phyloP scores from a whole-genome alignment of 139 green algal genomes.

The Chlamydomonas urium region DNA sequence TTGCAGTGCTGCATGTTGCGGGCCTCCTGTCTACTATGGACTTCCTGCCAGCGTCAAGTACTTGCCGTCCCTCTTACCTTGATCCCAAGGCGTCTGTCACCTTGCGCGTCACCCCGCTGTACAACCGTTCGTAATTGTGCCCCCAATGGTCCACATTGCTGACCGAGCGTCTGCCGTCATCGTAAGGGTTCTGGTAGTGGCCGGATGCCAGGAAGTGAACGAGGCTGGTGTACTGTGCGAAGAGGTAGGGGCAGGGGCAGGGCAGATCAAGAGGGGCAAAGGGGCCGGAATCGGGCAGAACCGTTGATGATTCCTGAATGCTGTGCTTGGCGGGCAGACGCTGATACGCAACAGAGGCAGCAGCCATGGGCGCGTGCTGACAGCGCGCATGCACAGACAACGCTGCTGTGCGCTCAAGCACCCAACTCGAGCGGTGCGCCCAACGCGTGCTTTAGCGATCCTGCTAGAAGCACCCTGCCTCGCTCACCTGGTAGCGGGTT shows the following conservation, averaged over 20 bases:
- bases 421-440: no score
- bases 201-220: slow-evolving; percentile 6
- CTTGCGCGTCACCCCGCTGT: neutral
- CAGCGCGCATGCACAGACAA: no score
- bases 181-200: slow-evolving; percentile 2
- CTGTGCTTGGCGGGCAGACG: neutral
- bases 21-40: no score
- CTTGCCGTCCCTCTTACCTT: no score
- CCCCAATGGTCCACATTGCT: slow-evolving; percentile 10
- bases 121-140: neutral
- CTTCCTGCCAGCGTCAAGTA: no score
- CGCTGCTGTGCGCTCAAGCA: no score
- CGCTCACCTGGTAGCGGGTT: neutral
- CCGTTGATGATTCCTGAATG: neutral
- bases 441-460: no score
- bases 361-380: no score
- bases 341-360: no score
- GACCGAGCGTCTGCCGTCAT: neutral
- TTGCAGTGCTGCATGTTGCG: no score
- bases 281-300: neutral
- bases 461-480: no score
- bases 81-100: neutral
- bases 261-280: neutral
- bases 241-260: neutral
- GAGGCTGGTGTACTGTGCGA: neutral